phyloP scores from a whole-genome alignment of 2,329 filamentous ascomycete species.

The Penicillium aurantiogriseum region DNA sequence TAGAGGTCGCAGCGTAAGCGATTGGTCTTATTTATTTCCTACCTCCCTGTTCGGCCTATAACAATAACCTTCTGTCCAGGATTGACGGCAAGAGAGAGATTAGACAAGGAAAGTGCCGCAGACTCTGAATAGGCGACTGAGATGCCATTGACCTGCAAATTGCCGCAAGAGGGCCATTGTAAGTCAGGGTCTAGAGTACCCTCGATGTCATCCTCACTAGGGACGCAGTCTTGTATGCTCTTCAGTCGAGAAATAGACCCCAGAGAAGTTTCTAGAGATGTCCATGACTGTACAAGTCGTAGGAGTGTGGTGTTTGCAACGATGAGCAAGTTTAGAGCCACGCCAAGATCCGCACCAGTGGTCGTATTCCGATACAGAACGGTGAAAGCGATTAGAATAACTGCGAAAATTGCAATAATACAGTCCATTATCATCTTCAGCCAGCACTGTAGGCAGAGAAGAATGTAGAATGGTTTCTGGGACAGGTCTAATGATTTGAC shows the following conservation, averaged over 20 bases:
- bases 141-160: not conserved
- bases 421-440: constrained; percentile 1
- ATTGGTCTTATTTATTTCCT: not conserved
- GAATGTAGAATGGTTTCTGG: not conserved
- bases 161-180: not conserved
- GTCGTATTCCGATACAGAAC: not conserved
- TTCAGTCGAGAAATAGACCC: not conserved
- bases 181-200: not conserved
- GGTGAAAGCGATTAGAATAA: not conserved
- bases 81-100: not conserved
- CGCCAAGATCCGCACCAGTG: not conserved
- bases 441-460: not conserved
- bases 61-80: not conserved
- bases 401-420: not conserved
- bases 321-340: constrained; percentile 7
- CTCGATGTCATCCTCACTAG: not conserved
- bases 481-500: not conserved
- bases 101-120: not conserved
- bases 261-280: constrained; percentile 3
- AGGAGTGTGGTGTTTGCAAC: constrained; percentile 6
- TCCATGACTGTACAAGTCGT: not conserved
- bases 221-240: not conserved
- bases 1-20: not conserved
- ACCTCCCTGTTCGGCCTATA: constrained; percentile 8
- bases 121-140: constrained; percentile 1